Evolutionary conservation across 306 rosid species (phyloP), one percentile per base, ranked within the genome.

Genomic region (Lablab purpureus): DNA sequence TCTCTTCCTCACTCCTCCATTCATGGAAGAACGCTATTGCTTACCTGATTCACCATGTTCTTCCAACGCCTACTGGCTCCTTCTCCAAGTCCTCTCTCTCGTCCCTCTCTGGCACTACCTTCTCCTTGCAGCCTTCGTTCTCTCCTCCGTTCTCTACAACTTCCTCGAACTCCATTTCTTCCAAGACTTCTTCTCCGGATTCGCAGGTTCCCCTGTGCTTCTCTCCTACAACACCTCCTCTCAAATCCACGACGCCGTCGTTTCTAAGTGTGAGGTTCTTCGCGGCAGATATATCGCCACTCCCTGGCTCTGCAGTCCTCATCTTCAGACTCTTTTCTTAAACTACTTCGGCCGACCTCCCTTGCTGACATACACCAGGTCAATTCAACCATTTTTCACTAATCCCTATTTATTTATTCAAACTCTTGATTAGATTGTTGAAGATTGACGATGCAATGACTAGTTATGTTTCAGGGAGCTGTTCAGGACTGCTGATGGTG

Each of bases 231-330:
- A 90, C 21, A 52, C 97, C 5, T 74, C 52, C 68, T 87, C 95
- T 11, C 47, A 80, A n/a, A 75, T 90, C 87, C 86, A 80, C 80
- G 63, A 90, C 6, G 91, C 69, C 32, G 91, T 95, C 56, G 96
- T 86, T 85, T 91, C 98, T 47, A 90, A 90, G 59, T 95, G 99
- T 66, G 83, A 84, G 63, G 36, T 91, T 71, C 98, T 95, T 55
- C 94, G 74, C 19, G 91, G 87, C 55, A 88, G 54, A 80, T 95
- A 86, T 23, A 80, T 82, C 49, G 68, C 89, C 1, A 91, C 99
- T 36, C 93, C 92, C 5, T 92, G 99, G 99, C 91, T 92, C 13
- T 84, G 91, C 0, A 91, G 94, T 63, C 98, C 98, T 81, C 98
- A 95, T 79, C 1, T 95, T 32, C 98, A 95, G 88, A 95, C 98